Conservation (phyloP, 2,329 filamentous ascomycete genomes). For the Pseudogymnoascus sp. region DNA sequence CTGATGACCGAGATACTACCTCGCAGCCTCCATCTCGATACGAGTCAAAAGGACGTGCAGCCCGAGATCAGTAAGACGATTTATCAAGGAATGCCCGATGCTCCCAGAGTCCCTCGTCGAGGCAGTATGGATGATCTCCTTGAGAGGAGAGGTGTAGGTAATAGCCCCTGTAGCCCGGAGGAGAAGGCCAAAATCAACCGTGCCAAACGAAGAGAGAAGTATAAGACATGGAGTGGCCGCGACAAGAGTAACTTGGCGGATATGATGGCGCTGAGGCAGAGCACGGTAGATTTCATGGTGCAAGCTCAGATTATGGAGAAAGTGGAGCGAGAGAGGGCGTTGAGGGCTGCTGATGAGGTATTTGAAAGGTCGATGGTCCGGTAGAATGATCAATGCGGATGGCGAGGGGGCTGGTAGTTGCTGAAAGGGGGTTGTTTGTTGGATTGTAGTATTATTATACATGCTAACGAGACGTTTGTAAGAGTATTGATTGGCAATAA, state of each 20-base stretch:
- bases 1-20: constrained; percentile 25
- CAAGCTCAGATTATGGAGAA: constrained; percentile 19
- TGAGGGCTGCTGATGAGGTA: constrained; percentile 14
- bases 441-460: not conserved
- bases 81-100: not conserved
- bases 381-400: not conserved
- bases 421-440: too few species aligned
- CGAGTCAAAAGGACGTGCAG: not conserved
- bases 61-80: not conserved
- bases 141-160: constrained; percentile 4
- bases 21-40: not conserved
- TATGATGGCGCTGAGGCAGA: constrained; percentile 17
- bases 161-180: not conserved
- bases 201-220: constrained; percentile 14
- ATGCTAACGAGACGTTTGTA: not conserved
- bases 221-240: constrained; percentile 25
- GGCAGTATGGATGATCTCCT: not conserved
- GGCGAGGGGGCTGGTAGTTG: not conserved
- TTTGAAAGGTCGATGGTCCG: not conserved
- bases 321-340: constrained; percentile 17
- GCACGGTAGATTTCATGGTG: constrained; percentile 19
- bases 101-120: not conserved
- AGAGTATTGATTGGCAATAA: not conserved
- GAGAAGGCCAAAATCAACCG: not conserved
- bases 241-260: constrained; percentile 17